phyloP scores from a whole-genome alignment of 768 basidiomycete species.

The Russula sp. region DNA sequence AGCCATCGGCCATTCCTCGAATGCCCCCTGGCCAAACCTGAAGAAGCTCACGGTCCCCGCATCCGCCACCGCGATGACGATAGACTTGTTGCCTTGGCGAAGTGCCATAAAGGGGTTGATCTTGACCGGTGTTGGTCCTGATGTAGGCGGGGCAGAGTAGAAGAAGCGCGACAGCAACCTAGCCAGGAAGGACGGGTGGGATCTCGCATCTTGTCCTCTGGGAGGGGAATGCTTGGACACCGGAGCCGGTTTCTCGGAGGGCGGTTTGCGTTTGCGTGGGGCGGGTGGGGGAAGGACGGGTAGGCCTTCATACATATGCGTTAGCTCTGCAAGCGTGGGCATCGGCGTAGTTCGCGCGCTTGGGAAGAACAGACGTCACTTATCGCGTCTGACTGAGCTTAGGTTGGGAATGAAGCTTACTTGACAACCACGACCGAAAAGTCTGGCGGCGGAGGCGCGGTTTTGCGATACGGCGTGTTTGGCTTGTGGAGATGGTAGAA shows the following conservation, averaged over 20 bases:
- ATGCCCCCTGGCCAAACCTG: conserved; percentile 77
- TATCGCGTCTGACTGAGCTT: not conserved
- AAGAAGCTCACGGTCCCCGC: conserved; percentile 84
- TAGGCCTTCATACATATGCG: conserved; percentile 58
- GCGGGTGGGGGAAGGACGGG: conserved; percentile 57
- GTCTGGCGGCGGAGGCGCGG: conserved; percentile 69
- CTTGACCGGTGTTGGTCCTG: conserved; percentile 29
- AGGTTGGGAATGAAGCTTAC: conserved; percentile 37
- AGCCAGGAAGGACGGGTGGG: not conserved
- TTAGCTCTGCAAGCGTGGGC: conserved; percentile 74
- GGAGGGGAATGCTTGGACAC: not conserved
- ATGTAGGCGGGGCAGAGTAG: not conserved
- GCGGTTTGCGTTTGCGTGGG: conserved; percentile 36
- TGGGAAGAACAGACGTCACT: not conserved
- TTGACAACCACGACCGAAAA: conserved; percentile 82
- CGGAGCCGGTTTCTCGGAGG: not conserved
- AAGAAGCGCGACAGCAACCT: not conserved
- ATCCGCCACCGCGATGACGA: conserved; percentile 86
- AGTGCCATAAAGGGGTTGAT: conserved; percentile 74
- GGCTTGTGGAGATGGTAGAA: conserved; percentile 95
- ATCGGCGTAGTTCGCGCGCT: conserved; percentile 80
- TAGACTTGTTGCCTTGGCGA: conserved; percentile 75
- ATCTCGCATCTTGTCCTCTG: not conserved
- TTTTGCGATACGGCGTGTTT: conserved; percentile 74
- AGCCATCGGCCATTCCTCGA: conserved; percentile 76